phyloP scores from a whole-genome alignment of 352 stramenopile species.

The Phytopythium montanum region DNA sequence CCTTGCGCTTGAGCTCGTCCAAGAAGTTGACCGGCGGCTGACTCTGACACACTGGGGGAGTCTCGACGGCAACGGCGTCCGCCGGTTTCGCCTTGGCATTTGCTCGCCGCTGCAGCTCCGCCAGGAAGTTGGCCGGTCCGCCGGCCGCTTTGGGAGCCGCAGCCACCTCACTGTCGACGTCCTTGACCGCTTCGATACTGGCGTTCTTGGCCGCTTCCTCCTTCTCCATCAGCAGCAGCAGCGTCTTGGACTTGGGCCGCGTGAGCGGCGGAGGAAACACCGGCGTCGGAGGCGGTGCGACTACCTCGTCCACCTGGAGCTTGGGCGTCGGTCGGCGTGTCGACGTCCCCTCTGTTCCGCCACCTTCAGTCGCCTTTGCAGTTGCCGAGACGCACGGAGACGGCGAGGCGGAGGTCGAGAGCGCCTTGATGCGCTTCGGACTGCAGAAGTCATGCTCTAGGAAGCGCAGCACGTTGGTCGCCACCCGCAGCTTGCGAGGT shows the following conservation, averaged over 20 bases:
- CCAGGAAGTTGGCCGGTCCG: slow-evolving; percentile 27
- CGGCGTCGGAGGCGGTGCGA: background rate
- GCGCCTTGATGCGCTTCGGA: slow-evolving; percentile 19
- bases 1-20: slow-evolving; percentile 42
- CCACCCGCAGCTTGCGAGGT: slow-evolving; percentile 51
- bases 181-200: background rate
- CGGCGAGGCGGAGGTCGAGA: background rate
- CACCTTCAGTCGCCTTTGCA: background rate
- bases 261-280: slow-evolving; percentile 4
- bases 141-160: slow-evolving; percentile 5
- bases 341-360: slow-evolving; percentile 6
- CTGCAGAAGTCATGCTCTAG: slow-evolving; percentile 75
- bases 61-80: background rate
- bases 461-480: slow-evolving; percentile 54
- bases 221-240: slow-evolving; percentile 42
- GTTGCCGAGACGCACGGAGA: background rate
- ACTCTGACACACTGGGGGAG: background rate
- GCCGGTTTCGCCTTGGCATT: background rate
- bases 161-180: too few species aligned
- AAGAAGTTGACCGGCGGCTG: slow-evolving; percentile 29
- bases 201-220: slow-evolving; percentile 11
- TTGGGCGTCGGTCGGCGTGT: slow-evolving; percentile 5
- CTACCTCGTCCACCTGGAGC: background rate
- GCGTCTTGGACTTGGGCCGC: slow-evolving; percentile 46
- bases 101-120: slow-evolving; percentile 35